Conservation (phyloP, 176 grass and related monocot species). For the Metroxylon sagu region DNA sequence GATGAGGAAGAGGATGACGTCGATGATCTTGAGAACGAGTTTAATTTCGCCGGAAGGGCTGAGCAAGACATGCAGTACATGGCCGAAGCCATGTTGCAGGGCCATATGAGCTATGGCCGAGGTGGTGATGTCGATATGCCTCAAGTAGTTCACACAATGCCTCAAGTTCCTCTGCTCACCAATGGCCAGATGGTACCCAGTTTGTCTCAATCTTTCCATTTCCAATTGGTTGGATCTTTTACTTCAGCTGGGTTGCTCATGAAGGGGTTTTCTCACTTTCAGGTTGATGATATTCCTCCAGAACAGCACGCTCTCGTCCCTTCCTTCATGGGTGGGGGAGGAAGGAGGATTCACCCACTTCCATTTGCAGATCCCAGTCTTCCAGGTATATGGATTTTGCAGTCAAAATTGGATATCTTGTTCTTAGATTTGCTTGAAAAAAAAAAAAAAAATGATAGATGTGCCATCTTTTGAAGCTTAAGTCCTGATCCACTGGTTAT, state of each 20-base stretch:
- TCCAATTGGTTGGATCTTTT: background rate
- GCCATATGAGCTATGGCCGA: slow-evolving; percentile 73
- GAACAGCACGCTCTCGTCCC: slow-evolving; percentile 94
- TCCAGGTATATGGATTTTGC: slow-evolving; percentile 32
- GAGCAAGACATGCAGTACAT: slow-evolving; percentile 39
- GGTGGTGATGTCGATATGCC: slow-evolving; percentile 35
- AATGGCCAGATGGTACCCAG: slow-evolving; percentile 70
- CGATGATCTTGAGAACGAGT: slow-evolving; percentile 81
- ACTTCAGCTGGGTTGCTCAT: slow-evolving; percentile 3
- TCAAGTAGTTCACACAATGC: slow-evolving; percentile 31
- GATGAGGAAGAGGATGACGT: slow-evolving; percentile 85
- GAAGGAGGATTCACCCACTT: slow-evolving; percentile 86
- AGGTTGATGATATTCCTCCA: slow-evolving; percentile 87
- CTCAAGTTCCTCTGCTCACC: slow-evolving; percentile 79
- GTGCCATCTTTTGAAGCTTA: no score
- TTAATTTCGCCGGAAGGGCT: slow-evolving; percentile 39
- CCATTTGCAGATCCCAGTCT: slow-evolving; percentile 67
- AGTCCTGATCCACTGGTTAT: no score
- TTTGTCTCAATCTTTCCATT: background rate
- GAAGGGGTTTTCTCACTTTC: background rate
- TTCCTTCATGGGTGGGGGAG: slow-evolving; percentile 64
- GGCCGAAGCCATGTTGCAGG: slow-evolving; percentile 52
- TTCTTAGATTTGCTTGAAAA: no score
- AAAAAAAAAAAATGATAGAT: no score
- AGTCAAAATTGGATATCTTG: background rate